Evolutionary conservation across 73 alveolate genomes (phyloP).

Genomic region (Paramecium primaurelia): DNA sequence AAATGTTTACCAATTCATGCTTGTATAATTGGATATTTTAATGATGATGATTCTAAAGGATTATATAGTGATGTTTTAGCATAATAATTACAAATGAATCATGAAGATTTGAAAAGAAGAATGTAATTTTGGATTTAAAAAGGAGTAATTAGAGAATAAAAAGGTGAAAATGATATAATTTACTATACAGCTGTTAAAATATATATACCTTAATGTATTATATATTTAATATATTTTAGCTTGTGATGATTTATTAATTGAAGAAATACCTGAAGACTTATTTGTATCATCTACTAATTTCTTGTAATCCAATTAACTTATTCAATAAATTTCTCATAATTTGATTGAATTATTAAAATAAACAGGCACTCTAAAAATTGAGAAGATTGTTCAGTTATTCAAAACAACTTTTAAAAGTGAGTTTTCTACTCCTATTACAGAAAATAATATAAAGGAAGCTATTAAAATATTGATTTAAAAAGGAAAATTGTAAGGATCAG

Average conservation of each 20-base stretch:
- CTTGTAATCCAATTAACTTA: neutral
- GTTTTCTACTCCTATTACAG: slow-evolving; percentile 10
- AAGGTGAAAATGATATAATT: neutral
- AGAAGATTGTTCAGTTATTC: neutral
- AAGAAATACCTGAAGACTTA: slow-evolving; percentile 38
- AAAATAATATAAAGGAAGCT: slow-evolving; percentile 30
- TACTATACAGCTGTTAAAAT: neutral
- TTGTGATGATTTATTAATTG: neutral
- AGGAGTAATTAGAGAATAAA: slow-evolving; percentile 52
- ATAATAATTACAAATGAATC: slow-evolving; percentile 20
- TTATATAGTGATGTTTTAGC: slow-evolving; percentile 3
- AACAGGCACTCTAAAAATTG: slow-evolving; percentile 1
- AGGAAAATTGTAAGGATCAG: slow-evolving; percentile 14
- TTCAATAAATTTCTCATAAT: slow-evolving; percentile 16
- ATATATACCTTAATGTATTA: neutral
- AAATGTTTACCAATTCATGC: slow-evolving; percentile 62
- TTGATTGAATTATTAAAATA: neutral
- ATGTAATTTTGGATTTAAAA: slow-evolving; percentile 55
- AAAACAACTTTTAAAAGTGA: slow-evolving; percentile 37
- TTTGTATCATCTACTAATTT: slow-evolving; percentile 30
- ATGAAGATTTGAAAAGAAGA: slow-evolving; percentile 45
- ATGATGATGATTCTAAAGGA: slow-evolving; percentile 47
- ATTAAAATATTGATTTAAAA: slow-evolving; percentile 27
- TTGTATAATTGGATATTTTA: slow-evolving; percentile 41
- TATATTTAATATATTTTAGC: neutral